Base-by-base conservation (phyloP, 148 eudicot genomes). In the Fagopyrum esculentum region DNA sequence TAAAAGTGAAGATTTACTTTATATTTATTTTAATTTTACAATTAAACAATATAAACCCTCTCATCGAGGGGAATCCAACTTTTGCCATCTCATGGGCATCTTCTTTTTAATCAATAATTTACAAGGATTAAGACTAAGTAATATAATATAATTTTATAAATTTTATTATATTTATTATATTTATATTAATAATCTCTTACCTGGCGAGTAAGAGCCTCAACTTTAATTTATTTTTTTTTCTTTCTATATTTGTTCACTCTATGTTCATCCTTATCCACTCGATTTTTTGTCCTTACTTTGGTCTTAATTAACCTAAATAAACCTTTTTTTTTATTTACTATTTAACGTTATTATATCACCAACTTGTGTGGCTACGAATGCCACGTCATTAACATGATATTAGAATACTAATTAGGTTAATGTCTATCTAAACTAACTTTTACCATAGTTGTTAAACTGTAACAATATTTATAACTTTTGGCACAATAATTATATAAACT, bases 61-160 rank as follows among this genome's bases (percentile, higher is more conserved):
- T 40, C 5, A 0, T 66, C 17, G 2, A 35, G 47, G 46, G 69
- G 69, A 30, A 63, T 63, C 69, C 11, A 15, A 45, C 43, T 66
- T 45, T 66, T 66, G 46, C 43, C 71, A 66, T 66, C 71, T 47
- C 71, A 66, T 66, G 71, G 46, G 71, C 47, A 66, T 29, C 45
- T 15, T 57, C 63, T 57, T 29, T 12, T 26, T 61, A 2, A 10
- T 61, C 43, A 29, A 13, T 9, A 29, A 61, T 29, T 29, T 22
- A 61, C 4, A 15, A 61, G 68, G 43, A 61, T 61, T 61, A 61
- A 3, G 68, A 29, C 68, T 26, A 60, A 63, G 17, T 63, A 63
- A 30, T 10, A 13, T 66, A 66, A 8, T 35, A 66, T 66, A 43
- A 1, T 13, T 44, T 1, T 66, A 35, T 66, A 46, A 66, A n/a